Percentiles rank a stretch among this genome's conserved stretches.
phyloP scores from a whole-genome alignment of 345 rosid species.

The Erucastrum elatum region DNA sequence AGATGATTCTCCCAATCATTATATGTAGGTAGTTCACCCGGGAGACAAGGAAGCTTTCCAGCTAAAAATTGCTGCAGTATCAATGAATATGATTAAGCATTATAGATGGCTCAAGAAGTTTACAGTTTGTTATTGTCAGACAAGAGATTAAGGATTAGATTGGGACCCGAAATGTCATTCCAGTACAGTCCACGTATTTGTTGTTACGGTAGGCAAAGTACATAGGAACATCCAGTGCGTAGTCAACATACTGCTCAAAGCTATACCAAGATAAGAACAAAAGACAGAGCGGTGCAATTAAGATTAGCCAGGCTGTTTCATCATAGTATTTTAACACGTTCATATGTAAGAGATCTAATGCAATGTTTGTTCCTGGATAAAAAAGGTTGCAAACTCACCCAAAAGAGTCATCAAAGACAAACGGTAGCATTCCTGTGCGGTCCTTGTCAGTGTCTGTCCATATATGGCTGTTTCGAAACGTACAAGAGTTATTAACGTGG shows the following conservation, averaged over 20 bases:
- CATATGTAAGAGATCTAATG: not conserved
- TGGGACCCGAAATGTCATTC: conserved; percentile 92
- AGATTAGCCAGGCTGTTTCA: conserved; percentile 6
- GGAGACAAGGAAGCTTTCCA: conserved; percentile 90
- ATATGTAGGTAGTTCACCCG: conserved; percentile 89
- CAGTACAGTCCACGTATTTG: conserved; percentile 88
- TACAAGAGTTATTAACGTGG: conserved; percentile 29
- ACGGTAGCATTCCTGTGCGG: conserved; percentile 95
- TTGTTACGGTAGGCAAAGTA: conserved; percentile 86
- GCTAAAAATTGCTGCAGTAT: conserved; percentile 84
- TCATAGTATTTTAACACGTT: conserved; percentile 3
- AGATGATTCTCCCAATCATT: conserved; percentile 98
- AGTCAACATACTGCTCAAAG: conserved; percentile 98
- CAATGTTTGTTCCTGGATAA: not conserved
- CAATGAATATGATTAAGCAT: not conserved
- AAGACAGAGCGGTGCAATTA: not conserved
- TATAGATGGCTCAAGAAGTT: not conserved
- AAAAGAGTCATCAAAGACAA: conserved; percentile 87
- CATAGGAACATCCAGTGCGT: conserved; percentile 99
- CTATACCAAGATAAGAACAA: conserved; percentile 45
- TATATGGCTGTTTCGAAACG: conserved; percentile 65
- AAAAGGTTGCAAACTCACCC: conserved; percentile 57
- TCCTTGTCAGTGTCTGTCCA: conserved; percentile 95
- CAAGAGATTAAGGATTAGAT: conserved; percentile 49
- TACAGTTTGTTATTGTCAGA: not conserved